These are phyloP conservation scores for Salix koriyanagi DNA, from an alignment of 345 rosid species.

Conservation along the genomic window DNA sequence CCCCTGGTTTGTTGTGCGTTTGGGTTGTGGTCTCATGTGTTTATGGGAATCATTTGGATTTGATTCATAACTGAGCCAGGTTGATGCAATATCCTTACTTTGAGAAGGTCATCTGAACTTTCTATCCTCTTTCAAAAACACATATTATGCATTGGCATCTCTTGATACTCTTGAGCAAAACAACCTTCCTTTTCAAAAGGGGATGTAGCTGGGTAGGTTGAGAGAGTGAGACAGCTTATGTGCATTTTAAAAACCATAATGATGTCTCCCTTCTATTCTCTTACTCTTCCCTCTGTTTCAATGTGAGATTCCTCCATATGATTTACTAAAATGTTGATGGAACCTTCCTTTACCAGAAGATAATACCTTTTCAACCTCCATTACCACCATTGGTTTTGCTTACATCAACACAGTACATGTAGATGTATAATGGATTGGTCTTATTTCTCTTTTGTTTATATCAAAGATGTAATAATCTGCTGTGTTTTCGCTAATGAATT, in stretches of 20 bases:
- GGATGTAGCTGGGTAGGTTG: neutral
- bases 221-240: neutral
- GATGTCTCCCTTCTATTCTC: neutral
- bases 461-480: neutral
- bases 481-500: neutral
- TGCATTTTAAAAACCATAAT: neutral
- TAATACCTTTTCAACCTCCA: neutral
- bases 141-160: neutral
- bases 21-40: neutral
- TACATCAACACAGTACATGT: neutral
- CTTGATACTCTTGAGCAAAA: neutral
- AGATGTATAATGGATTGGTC: neutral
- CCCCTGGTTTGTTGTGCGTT: neutral
- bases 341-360: neutral
- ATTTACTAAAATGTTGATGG: neutral
- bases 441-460: neutral
- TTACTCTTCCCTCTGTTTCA: neutral
- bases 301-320: neutral
- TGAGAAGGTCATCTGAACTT: neutral
- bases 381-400: neutral
- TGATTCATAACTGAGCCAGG: neutral
- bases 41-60: neutral
- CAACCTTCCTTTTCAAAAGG: neutral
- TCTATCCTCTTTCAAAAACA: neutral
- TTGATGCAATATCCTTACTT: neutral